phyloP scores from a whole-genome alignment of 805 yeast species.

The Hemisphaericaspora nanyangensis region DNA sequence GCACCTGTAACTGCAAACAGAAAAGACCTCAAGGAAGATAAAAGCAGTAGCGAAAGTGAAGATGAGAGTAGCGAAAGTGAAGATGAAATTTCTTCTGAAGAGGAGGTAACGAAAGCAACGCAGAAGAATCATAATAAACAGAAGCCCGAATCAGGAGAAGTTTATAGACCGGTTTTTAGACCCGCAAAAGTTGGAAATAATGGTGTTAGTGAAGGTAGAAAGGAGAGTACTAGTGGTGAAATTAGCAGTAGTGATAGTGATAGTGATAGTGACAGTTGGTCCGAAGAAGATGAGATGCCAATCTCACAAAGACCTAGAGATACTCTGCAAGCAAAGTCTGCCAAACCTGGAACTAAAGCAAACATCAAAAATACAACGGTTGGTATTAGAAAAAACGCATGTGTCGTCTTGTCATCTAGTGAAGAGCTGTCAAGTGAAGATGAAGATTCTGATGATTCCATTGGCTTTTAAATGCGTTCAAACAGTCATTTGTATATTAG shows the following conservation, averaged over 20 bases:
- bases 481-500: too few species aligned
- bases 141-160: too few species aligned
- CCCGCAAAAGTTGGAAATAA: too few species aligned
- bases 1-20: too few species aligned
- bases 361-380: background rate
- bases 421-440: conserved; percentile 4
- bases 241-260: conserved; percentile 1
- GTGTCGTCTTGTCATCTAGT: conserved; percentile 2
- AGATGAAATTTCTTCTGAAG: background rate
- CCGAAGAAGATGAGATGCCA: background rate
- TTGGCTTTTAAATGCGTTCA: background rate
- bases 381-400: background rate
- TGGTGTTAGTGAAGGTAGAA: background rate
- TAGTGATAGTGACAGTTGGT: background rate
- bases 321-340: background rate
- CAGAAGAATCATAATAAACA: background rate
- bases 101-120: background rate
- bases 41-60: background rate
- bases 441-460: conserved; percentile 4
- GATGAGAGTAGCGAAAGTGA: background rate
- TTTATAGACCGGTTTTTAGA: too few species aligned
- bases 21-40: background rate
- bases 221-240: conserved; percentile 6
- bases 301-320: background rate
- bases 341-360: background rate